Conservation (phyloP, 768 basidiomycete species). For the Calocera cornea region DNA sequence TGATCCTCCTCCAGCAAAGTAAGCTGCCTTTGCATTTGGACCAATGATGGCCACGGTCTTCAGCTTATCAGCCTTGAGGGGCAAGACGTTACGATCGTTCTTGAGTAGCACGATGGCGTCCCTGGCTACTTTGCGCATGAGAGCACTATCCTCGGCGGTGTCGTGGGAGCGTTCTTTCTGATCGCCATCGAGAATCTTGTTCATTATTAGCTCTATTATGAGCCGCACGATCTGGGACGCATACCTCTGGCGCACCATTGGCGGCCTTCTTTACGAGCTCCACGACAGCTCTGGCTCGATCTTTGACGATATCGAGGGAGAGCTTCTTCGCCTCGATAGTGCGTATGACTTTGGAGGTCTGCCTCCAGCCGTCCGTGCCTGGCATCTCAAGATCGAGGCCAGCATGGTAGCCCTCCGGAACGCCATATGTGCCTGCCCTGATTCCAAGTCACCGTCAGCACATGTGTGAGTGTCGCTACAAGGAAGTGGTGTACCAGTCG, state of each 20-base stretch:
- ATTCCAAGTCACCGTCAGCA: background rate
- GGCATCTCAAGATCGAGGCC: slow-evolving; percentile 74
- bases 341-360: slow-evolving; percentile 50
- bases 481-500: slow-evolving; percentile 44
- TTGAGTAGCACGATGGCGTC: slow-evolving; percentile 64
- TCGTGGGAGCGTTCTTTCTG: slow-evolving; percentile 14
- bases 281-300: slow-evolving; percentile 17
- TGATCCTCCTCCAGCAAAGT: slow-evolving; percentile 57
- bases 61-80: slow-evolving; percentile 35
- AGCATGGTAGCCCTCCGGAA: slow-evolving; percentile 51
- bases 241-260: slow-evolving; percentile 29
- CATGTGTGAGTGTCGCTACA: background rate
- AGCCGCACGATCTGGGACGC: slow-evolving; percentile 31
- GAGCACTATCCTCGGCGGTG: slow-evolving; percentile 18
- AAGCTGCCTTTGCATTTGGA: slow-evolving; percentile 48
- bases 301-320: slow-evolving; percentile 16
- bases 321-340: slow-evolving; percentile 20
- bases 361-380: slow-evolving; percentile 61
- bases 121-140: slow-evolving; percentile 54
- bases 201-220: slow-evolving; percentile 29
- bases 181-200: slow-evolving; percentile 41
- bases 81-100: slow-evolving; percentile 45
- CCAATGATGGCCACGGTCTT: slow-evolving; percentile 68
- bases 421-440: slow-evolving; percentile 61
- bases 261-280: slow-evolving; percentile 25